Evolutionary conservation across 306 rosid genomes (phyloP).

Genomic region (Quercus parvula): DNA sequence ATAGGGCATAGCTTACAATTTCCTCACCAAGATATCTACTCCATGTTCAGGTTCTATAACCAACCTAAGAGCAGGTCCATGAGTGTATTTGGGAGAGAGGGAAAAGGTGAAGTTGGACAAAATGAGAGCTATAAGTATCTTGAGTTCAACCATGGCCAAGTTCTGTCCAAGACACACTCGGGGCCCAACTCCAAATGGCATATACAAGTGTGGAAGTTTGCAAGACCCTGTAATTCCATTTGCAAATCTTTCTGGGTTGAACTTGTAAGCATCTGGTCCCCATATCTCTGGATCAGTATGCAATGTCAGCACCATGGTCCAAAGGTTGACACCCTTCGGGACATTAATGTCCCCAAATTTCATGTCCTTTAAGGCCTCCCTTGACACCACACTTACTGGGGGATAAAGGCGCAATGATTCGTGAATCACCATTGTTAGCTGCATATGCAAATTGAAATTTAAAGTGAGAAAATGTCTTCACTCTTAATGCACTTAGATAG

Average conservation of each 20-base stretch:
- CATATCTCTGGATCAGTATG: constrained; percentile 25
- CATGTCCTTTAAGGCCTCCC: constrained; percentile 19
- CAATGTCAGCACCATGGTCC: constrained; percentile 6
- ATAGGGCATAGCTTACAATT: constrained; percentile 11
- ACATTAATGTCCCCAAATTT: constrained; percentile 23
- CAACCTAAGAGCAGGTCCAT: constrained; percentile 23
- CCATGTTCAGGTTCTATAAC: constrained; percentile 39
- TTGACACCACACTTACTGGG: constrained; percentile 12
- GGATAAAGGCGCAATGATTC: constrained; percentile 33
- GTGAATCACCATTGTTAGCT: constrained; percentile 34
- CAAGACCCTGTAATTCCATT: constrained; percentile 29
- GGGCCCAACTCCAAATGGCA: constrained; percentile 38
- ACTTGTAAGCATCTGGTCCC: constrained; percentile 30
- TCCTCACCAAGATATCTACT: constrained; percentile 28
- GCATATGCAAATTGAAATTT: not conserved
- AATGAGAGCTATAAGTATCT: constrained; percentile 31
- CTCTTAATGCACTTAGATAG: not conserved
- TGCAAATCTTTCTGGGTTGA: constrained; percentile 35
- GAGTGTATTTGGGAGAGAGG: constrained; percentile 35
- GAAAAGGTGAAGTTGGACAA: constrained; percentile 38
- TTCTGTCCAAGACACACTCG: constrained; percentile 35
- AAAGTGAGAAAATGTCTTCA: not conserved
- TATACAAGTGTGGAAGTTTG: constrained; percentile 29
- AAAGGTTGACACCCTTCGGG: constrained; percentile 22
- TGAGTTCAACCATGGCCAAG: constrained; percentile 35